phyloP scores from a whole-genome alignment of 2,329 filamentous ascomycete species.

The Paecilomyces variotii region DNA sequence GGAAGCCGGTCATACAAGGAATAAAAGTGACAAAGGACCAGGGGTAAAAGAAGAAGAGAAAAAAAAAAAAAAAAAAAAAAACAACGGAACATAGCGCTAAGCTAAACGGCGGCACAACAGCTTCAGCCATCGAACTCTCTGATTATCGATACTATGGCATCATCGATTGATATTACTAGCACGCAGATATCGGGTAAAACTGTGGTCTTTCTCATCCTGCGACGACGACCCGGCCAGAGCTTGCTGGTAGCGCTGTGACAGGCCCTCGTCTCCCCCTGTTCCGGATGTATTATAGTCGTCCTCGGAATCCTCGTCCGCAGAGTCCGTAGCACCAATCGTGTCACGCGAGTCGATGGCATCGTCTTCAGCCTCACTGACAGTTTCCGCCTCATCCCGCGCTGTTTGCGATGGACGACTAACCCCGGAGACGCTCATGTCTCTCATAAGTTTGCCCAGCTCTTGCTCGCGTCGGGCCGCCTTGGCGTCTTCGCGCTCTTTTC shows the following conservation, averaged over 20 bases:
- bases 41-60: neutral
- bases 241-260: conserved; percentile 69
- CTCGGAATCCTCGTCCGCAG: conserved; percentile 44
- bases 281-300: conserved; percentile 54
- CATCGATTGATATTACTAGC: conserved; percentile 27
- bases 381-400: conserved; percentile 30
- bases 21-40: neutral
- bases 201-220: conserved; percentile 40
- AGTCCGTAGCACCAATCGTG: conserved; percentile 37
- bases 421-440: conserved; percentile 66
- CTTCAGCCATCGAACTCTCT: neutral
- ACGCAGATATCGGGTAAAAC: conserved; percentile 44
- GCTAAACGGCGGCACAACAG: neutral
- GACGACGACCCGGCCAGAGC: conserved; percentile 55
- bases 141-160: conserved; percentile 4
- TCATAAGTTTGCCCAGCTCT: conserved; percentile 89
- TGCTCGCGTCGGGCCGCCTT: conserved; percentile 65
- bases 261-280: conserved; percentile 54
- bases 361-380: conserved; percentile 44
- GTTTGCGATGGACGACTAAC: conserved; percentile 18
- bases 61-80: neutral
- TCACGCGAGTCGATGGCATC: conserved; percentile 38
- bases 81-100: neutral
- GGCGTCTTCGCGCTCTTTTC: conserved; percentile 64
- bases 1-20: neutral